Percentiles rank a stretch among this genome's conserved stretches.
Evolutionary conservation across 345 rosid genomes (phyloP).

Genomic region (Brassica juncea): DNA sequence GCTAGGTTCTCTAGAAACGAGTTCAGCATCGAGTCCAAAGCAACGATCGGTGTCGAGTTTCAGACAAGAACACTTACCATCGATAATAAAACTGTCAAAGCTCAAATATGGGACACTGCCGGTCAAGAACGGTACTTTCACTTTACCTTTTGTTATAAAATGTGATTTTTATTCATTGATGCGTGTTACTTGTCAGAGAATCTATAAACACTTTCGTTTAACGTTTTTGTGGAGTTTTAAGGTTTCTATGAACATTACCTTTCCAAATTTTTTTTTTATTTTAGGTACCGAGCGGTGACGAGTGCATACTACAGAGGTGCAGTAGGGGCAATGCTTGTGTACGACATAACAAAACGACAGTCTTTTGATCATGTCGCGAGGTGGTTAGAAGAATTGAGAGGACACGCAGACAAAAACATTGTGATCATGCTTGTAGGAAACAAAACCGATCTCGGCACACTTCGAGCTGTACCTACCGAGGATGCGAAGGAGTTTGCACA

Average conservation of each 20-base stretch:
- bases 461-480: constrained; percentile 69
- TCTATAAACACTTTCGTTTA: background rate
- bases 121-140: constrained; percentile 66
- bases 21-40: constrained; percentile 63
- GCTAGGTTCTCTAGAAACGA: constrained; percentile 67
- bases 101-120: constrained; percentile 84
- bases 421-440: constrained; percentile 78
- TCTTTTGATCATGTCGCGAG: constrained; percentile 78
- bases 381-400: constrained; percentile 81
- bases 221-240: background rate
- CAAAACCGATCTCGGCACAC: constrained; percentile 69
- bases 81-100: constrained; percentile 64
- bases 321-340: constrained; percentile 78
- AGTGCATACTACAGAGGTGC: constrained; percentile 84
- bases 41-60: constrained; percentile 74
- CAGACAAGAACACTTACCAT: constrained; percentile 59
- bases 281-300: constrained; percentile 81
- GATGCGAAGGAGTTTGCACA: constrained; percentile 82
- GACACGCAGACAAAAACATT: constrained; percentile 76
- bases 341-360: constrained; percentile 80
- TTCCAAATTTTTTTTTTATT: background rate
- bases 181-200: background rate
- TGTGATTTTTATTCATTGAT: background rate
- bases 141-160: background rate
- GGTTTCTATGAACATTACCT: background rate